Conservation (phyloP, 2,329 filamentous ascomycete species). For the Tolypocladium endophyticum region DNA sequence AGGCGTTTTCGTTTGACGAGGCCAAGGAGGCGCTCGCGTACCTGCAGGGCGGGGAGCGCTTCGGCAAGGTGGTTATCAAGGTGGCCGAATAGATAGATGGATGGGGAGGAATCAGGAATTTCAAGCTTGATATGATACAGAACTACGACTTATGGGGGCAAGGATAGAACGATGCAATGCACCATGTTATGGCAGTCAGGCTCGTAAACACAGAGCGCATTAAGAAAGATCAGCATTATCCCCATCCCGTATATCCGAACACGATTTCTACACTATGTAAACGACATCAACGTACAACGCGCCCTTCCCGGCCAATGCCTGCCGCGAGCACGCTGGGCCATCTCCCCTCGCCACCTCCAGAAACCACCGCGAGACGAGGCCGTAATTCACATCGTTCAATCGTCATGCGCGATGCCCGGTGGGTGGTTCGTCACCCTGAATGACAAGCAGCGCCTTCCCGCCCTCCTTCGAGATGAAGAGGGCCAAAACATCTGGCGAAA, state of each 20-base stretch:
- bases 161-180: background rate
- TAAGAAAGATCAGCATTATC: background rate
- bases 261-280: background rate
- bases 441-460: background rate
- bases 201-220: background rate
- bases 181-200: background rate
- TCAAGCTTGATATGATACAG: background rate
- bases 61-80: constrained; percentile 46
- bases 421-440: background rate
- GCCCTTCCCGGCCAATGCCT: background rate
- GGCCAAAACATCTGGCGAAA: background rate
- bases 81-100: constrained; percentile 8
- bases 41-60: constrained; percentile 38
- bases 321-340: background rate
- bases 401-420: background rate
- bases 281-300: background rate
- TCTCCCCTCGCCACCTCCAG: background rate
- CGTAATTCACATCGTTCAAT: background rate
- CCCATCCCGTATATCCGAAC: background rate
- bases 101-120: background rate
- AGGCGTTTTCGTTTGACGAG: constrained; percentile 31
- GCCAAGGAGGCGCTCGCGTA: constrained; percentile 25
- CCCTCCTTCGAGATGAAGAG: background rate
- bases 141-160: background rate
- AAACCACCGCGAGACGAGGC: background rate